Conservation (phyloP, 2,329 filamentous ascomycete species). For the Clonostachys rosea region DNA sequence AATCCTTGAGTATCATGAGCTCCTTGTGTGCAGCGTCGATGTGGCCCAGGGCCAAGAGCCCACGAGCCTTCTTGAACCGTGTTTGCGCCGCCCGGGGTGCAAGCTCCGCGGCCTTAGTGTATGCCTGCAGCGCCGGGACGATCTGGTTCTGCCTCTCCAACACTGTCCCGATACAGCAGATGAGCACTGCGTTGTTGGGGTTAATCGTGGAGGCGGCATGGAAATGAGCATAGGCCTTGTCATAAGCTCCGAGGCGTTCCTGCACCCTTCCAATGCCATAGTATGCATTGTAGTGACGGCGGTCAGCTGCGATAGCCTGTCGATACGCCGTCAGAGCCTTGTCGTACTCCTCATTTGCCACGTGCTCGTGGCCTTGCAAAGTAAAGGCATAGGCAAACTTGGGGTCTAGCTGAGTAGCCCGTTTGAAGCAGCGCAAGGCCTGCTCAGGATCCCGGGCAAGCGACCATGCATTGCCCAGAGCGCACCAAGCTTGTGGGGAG, state of each 20-base stretch:
- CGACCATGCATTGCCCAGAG: slow-evolving; percentile 91
- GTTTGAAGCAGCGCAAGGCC: slow-evolving; percentile 88
- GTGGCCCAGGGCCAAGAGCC: slow-evolving; percentile 70
- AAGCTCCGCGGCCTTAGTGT: slow-evolving; percentile 75
- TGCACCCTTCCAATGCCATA: slow-evolving; percentile 84
- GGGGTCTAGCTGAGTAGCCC: slow-evolving; percentile 85
- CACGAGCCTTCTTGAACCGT: slow-evolving; percentile 88
- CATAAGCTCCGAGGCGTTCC: slow-evolving; percentile 84
- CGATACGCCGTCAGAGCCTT: slow-evolving; percentile 88
- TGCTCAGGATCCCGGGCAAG: slow-evolving; percentile 90
- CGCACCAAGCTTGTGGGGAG: slow-evolving; percentile 94
- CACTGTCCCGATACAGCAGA: slow-evolving; percentile 87
- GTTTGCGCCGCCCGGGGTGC: slow-evolving; percentile 78
- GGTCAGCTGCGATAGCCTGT: slow-evolving; percentile 78
- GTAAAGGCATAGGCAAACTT: slow-evolving; percentile 95
- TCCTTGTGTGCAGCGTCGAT: slow-evolving; percentile 74
- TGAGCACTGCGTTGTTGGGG: slow-evolving; percentile 85
- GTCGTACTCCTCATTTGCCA: slow-evolving; percentile 95
- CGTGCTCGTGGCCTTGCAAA: slow-evolving; percentile 90
- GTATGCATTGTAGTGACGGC: slow-evolving; percentile 96
- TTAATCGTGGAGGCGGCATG: slow-evolving; percentile 85
- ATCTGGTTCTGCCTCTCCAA: slow-evolving; percentile 85
- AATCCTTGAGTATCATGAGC: slow-evolving; percentile 80
- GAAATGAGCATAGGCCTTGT: slow-evolving; percentile 90
- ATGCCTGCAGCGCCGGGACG: slow-evolving; percentile 73